Base-by-base conservation (phyloP, 2,329 filamentous ascomycete genomes). In the Calycina marina region DNA sequence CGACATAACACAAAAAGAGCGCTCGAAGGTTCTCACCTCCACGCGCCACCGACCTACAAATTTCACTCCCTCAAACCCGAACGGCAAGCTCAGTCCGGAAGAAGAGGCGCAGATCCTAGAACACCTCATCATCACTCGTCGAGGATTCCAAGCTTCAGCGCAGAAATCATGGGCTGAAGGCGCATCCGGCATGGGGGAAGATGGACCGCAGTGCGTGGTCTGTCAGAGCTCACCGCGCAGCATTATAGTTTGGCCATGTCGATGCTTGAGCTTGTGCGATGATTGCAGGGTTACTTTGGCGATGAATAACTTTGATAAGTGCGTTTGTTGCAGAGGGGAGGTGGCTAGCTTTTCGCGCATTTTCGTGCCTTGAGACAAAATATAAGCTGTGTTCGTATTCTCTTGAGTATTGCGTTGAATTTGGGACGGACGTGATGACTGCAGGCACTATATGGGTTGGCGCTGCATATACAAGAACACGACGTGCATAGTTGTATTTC, bases 271-370 rank as follows among this genome's bases (percentile, higher is more conserved):
- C 44, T 66, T 96, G 9, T 96, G 90, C 52, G 90, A 98, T 54
- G 90, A 96, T 44, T 96, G 90, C 52, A 69, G 90, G 18, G 81
- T 96, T 20, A 88, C 83, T 26, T 65, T 96, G 40, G 90, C 90
- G 3, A 86, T 93, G 74, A 92, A 94, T 54, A 96, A 96, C 54
- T 96, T 93, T 53, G 83, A 86, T 42, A 92, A 83, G 51, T 98
- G 90, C 52, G 86, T 96, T 24, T 96, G 88, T 49, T 96, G 90
- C 55, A 70, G 90, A 31, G 72, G 83, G 35, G 80, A 90, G 46
- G 84, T 96, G 17, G 72, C 74, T 34, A 90, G 86, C 34, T 96
- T 93, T 56, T 86, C 83, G 44, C 72, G 84, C 45, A 73, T 98
- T 38, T 98, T 81, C 62, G 85, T 96, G 25, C 90, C 90, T 29